Evolutionary conservation across 2,329 filamentous ascomycete genomes (phyloP), one percentile per base, ranked within the genome.

Genomic region (Chaetomium globosum): DNA sequence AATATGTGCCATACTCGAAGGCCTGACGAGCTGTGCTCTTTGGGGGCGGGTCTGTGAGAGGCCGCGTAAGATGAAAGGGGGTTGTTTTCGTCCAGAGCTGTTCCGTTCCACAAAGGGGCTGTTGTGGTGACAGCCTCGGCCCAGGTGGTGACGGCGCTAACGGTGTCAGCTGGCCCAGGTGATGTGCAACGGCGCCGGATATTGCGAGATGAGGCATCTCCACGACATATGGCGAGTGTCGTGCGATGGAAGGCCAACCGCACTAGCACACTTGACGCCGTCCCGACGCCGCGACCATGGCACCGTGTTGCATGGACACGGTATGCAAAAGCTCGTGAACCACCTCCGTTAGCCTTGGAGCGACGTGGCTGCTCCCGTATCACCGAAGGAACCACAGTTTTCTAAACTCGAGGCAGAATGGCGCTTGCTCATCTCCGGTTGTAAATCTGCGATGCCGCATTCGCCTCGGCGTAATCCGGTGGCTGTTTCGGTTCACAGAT

Each of bases 21-120:
- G 19, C 6, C n/a, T 23, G 21, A 48, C 26, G 58, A 46, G 48
- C 16, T 36, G 48, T 60, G 49, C 59, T 46, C 28, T 13, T 21
- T 30, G 31, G 16, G 43, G 21, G 19, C n/a, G 12, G 19, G 48
- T 30, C 23, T 54, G 59, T 56, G 19, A 48, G 39, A 62, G 59
- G 59, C 52, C 52, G 59, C 52, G 59, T 62, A 55, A 62, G 59
- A 62, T 55, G 59, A 55, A 61, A n/a, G 26, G 39, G 31, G 21
- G 28, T 52, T 28, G 3, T 31, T n/a, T 9, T 30, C 46, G 19
- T 3, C 13, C 46, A 21, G 10, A 23, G 46, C 46, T 48, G 7
- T 7, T 8, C 46, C 21, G n/a, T 48, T 23, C 19, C 46, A 48
- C 46, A 10, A 23, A 23, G 21, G 21, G 4, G 19, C 16, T 23